Conservation (phyloP, 768 basidiomycete species). For the Tricholoma matsutake region DNA sequence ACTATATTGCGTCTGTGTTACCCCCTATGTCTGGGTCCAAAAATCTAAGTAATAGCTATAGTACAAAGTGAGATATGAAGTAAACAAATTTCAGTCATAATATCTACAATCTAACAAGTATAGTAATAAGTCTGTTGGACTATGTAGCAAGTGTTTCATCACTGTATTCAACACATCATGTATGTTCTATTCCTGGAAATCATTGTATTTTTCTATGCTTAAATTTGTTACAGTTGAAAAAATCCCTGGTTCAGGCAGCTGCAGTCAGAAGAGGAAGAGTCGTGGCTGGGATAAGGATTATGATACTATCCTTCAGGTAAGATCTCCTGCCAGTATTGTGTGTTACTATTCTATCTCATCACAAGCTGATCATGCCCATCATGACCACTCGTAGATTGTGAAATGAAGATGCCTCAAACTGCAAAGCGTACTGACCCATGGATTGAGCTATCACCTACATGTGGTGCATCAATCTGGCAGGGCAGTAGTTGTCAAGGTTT, state of each 20-base stretch:
- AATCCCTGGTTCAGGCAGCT: neutral
- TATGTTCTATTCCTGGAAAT: neutral
- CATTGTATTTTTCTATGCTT: neutral
- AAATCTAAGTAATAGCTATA: too few relatives aligned
- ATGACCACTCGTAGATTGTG: neutral
- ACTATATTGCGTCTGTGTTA: too few relatives aligned
- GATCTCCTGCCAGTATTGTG: neutral
- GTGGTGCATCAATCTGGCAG: neutral
- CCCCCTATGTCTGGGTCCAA: too few relatives aligned
- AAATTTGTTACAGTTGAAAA: neutral
- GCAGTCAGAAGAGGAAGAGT: neutral
- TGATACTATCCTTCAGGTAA: neutral
- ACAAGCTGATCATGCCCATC: neutral
- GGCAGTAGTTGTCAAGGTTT: neutral
- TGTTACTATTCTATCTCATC: neutral
- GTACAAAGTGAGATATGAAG: too few relatives aligned
- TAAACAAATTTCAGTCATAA: too few relatives aligned
- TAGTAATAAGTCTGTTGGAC: too few relatives aligned
- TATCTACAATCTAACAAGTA: too few relatives aligned
- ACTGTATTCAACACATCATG: too few relatives aligned
- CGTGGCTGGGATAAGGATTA: neutral
- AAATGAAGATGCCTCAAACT: neutral
- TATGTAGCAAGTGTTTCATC: too few relatives aligned
- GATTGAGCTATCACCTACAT: neutral
- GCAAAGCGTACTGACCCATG: neutral